Evolutionary conservation across 371 early-diverging fungal genomes (phyloP).

Genomic region (Apophysomyces ossiformis): DNA sequence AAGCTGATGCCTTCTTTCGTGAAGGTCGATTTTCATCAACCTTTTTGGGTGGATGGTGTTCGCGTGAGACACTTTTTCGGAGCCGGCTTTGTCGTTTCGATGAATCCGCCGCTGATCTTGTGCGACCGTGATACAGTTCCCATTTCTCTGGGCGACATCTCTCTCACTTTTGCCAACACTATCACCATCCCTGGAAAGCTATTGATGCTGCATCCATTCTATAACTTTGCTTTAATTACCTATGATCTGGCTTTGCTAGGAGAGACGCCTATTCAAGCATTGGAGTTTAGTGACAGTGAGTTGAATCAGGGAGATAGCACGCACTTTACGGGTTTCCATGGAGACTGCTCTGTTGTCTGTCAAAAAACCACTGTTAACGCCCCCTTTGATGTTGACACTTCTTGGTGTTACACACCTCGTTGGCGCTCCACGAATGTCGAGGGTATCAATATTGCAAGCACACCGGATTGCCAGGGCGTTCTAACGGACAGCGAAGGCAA

Average conservation of each 20-base stretch:
- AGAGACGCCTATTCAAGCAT: constrained; percentile 71
- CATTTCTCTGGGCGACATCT: constrained; percentile 75
- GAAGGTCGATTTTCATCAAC: constrained; percentile 70
- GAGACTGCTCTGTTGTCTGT: constrained; percentile 55
- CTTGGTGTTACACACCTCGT: constrained; percentile 63
- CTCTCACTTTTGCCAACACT: constrained; percentile 80
- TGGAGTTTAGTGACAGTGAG: constrained; percentile 53
- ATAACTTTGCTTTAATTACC: constrained; percentile 78
- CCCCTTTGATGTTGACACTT: constrained; percentile 64
- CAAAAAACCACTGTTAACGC: constrained; percentile 64
- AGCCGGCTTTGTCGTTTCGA: constrained; percentile 79
- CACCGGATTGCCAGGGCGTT: constrained; percentile 53
- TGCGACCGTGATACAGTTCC: constrained; percentile 84
- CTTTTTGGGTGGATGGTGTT: constrained; percentile 75
- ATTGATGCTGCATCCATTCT: constrained; percentile 77
- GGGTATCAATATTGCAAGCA: constrained; percentile 76
- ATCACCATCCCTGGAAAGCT: constrained; percentile 78
- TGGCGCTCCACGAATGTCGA: constrained; percentile 79
- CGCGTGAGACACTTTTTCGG: constrained; percentile 67
- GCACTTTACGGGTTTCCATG: constrained; percentile 67
- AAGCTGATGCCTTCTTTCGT: constrained; percentile 77
- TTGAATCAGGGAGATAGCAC: constrained; percentile 70
- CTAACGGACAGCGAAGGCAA: constrained; percentile 68
- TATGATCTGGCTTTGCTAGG: constrained; percentile 78
- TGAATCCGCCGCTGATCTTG: constrained; percentile 68